These are phyloP conservation scores for Lentinula detonsa DNA, from an alignment of 768 basidiomycete species.

Conservation along the genomic window DNA sequence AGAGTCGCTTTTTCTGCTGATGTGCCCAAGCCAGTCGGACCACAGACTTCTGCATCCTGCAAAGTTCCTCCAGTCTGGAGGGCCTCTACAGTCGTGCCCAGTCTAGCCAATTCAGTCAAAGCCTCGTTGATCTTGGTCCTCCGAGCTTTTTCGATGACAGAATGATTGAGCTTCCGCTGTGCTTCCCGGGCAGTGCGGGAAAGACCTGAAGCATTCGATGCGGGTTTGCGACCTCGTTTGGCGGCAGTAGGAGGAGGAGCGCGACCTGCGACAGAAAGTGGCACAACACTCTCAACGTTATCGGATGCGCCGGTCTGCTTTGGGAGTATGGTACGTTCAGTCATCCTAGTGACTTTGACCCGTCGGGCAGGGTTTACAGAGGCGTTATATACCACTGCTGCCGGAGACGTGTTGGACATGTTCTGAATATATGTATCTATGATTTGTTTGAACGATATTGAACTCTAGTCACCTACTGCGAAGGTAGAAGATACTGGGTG, in stretches of 20 bases:
- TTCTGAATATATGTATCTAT: not conserved
- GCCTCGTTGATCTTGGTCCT: constrained; percentile 96
- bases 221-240: constrained; percentile 72
- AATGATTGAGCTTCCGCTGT: constrained; percentile 89
- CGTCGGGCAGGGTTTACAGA: not conserved
- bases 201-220: constrained; percentile 30
- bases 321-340: constrained; percentile 1
- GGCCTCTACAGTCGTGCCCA: constrained; percentile 10
- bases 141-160: constrained; percentile 89
- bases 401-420: not conserved
- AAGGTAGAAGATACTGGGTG: not conserved
- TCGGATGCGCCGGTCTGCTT: not conserved
- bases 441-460: not conserved
- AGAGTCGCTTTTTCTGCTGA: not conserved
- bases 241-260: not conserved
- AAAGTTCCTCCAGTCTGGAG: not conserved
- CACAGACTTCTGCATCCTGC: not conserved
- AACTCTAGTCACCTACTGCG: not conserved
- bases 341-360: not conserved
- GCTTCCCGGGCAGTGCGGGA: constrained; percentile 78
- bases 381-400: not conserved
- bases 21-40: not conserved
- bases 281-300: not conserved
- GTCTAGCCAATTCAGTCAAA: constrained; percentile 40
- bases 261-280: not conserved